Conservation (phyloP, 1,139 yeast species). For the Sugiyamaella neomexicana region DNA sequence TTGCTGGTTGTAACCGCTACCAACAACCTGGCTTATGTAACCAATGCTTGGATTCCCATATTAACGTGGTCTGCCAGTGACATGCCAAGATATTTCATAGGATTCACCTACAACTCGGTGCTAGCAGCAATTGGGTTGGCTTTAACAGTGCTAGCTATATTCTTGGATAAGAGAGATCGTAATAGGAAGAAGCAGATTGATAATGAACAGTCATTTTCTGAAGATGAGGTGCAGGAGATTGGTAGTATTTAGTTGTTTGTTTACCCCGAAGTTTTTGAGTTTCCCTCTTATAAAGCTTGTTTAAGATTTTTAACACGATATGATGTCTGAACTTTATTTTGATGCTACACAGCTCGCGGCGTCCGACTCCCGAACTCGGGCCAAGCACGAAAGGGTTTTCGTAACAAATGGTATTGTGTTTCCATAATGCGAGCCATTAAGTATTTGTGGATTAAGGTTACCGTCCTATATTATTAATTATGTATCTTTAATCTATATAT, state of each 20-base stretch:
- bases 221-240: neutral
- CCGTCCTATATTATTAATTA: too few species aligned
- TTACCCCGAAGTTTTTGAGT: too few species aligned
- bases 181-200: slow-evolving; percentile 1
- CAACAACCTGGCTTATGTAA: slow-evolving; percentile 54
- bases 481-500: too few species aligned
- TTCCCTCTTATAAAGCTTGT: neutral
- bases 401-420: too few species aligned
- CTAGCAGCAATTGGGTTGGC: slow-evolving; percentile 47
- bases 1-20: slow-evolving; percentile 53
- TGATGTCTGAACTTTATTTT: too few species aligned
- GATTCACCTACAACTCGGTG: slow-evolving; percentile 53
- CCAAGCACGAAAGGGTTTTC: too few species aligned
- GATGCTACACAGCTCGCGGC: too few species aligned
- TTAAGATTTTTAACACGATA: neutral
- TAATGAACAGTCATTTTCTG: neutral
- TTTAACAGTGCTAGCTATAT: slow-evolving; percentile 35
- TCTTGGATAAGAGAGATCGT: slow-evolving; percentile 17
- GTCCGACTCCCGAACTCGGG: too few species aligned
- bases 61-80: slow-evolving; percentile 54
- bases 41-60: slow-evolving; percentile 51
- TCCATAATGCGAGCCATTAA: too few species aligned
- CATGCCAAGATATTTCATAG: slow-evolving; percentile 50
- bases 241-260: neutral
- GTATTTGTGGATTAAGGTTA: too few species aligned